A percentile compares a stretch with the other conserved stretches of the same genome.
phyloP scores from a whole-genome alignment of 805 yeast species.

The Priceomyces melissophilus region DNA sequence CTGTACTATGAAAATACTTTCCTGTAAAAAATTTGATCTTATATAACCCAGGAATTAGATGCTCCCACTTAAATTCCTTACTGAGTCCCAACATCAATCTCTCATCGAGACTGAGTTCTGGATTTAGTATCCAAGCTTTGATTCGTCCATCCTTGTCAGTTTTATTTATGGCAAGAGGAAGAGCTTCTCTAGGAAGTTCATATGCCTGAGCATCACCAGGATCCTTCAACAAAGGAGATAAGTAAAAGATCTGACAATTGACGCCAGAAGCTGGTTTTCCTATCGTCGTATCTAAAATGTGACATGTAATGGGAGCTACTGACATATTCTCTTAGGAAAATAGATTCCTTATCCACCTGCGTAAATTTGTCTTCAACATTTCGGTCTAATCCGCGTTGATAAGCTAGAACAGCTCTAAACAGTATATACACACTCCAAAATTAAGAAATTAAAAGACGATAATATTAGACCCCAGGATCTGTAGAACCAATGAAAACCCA shows the following conservation, averaged over 20 bases:
- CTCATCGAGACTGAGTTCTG: conserved; percentile 17
- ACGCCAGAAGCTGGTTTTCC: conserved; percentile 84
- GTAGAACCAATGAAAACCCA: conserved; percentile 13
- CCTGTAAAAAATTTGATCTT: conserved; percentile 76
- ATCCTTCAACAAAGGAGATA: conserved; percentile 22
- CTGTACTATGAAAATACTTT: conserved; percentile 48
- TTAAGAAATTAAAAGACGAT: not conserved
- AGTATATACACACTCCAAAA: not conserved
- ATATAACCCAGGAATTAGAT: conserved; percentile 60
- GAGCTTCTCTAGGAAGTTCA: conserved; percentile 16
- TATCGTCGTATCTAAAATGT: conserved; percentile 75
- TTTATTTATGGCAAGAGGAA: conserved; percentile 61
- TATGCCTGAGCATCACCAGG: conserved; percentile 26
- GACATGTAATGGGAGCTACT: conserved; percentile 76
- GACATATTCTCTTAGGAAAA: conserved; percentile 16
- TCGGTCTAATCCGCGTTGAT: not conserved
- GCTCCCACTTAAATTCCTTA: conserved; percentile 36
- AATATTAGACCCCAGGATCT: not conserved
- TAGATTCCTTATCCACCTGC: not conserved
- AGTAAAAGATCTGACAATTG: conserved; percentile 55
- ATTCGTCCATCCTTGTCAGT: conserved; percentile 85
- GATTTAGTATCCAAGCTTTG: conserved; percentile 57
- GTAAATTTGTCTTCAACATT: not conserved
- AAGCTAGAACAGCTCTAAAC: too few relatives aligned
- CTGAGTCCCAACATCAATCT: conserved; percentile 27